Percentiles rank a stretch among this genome's conserved stretches.
These are phyloP conservation scores for Penicillium dipodomyicola DNA, from an alignment of 495 filamentous ascomycete genomes.

Conservation along the genomic window DNA sequence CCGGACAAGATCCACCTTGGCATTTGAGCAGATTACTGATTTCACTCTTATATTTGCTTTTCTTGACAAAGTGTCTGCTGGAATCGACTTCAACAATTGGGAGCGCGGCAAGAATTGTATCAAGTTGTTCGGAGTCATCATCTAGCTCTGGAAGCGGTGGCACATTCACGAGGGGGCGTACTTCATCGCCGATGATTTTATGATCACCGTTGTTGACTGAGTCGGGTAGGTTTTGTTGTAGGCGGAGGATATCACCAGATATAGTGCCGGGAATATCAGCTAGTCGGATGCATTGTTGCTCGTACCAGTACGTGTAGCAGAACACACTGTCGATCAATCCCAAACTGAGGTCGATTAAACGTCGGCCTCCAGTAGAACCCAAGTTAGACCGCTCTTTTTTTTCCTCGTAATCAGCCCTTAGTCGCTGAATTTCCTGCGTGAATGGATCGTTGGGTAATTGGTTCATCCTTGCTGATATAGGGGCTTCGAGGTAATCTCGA, in stretches of 20 bases:
- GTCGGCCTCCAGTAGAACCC: background rate
- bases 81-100: background rate
- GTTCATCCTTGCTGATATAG: background rate
- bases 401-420: background rate
- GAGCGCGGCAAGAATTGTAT: background rate
- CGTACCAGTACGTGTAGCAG: background rate
- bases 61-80: background rate
- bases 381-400: background rate
- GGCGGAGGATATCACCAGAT: slow-evolving; percentile 1
- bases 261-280: background rate
- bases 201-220: background rate
- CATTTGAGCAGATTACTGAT: background rate
- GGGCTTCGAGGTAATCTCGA: too few relatives aligned
- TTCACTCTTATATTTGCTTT: slow-evolving; percentile 2
- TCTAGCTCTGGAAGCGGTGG: background rate
- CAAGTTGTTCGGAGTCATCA: background rate
- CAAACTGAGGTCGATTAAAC: background rate
- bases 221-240: background rate
- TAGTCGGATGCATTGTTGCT: background rate
- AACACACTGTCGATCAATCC: background rate
- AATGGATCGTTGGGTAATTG: background rate
- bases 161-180: background rate
- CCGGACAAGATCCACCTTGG: background rate
- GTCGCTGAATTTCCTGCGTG: background rate
- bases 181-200: background rate